Percentiles rank a stretch among this genome's conserved stretches.
Conservation (phyloP, 768 basidiomycete genomes). For the Arthromyces matolae region DNA sequence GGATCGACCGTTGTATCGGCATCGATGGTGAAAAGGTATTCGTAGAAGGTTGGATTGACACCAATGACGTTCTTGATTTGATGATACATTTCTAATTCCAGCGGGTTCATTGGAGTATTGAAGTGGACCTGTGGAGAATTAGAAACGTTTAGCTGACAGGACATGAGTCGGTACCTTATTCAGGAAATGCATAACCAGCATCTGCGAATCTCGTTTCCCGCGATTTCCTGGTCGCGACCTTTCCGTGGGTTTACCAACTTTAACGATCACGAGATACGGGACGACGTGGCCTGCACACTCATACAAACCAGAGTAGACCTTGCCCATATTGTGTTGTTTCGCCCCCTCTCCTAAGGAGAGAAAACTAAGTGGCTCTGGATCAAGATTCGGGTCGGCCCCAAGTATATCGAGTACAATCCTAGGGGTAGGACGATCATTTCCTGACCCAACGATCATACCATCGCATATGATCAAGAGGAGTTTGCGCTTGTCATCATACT, state of each 20-base stretch:
- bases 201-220: constrained; percentile 97
- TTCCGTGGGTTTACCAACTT: constrained; percentile 94
- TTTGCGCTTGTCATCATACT: constrained; percentile 98
- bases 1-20: constrained; percentile 94
- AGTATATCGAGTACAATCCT: constrained; percentile 96
- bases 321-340: constrained; percentile 97
- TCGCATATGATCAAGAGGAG: constrained; percentile 92
- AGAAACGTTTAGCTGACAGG: neutral
- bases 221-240: constrained; percentile 92
- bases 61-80: constrained; percentile 99
- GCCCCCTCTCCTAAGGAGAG: constrained; percentile 90
- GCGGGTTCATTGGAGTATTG: constrained; percentile 91
- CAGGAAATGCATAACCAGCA: constrained; percentile 94
- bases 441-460: constrained; percentile 96
- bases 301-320: constrained; percentile 94
- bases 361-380: constrained; percentile 95
- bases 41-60: constrained; percentile 98
- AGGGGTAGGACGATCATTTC: constrained; percentile 94
- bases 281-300: constrained; percentile 94
- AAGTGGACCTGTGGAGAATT: constrained; percentile 78
- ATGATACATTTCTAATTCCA: constrained; percentile 98
- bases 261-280: constrained; percentile 88
- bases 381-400: constrained; percentile 87
- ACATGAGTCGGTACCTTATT: constrained; percentile 63
- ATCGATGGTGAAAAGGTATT: constrained; percentile 90